These are phyloP conservation scores for Pseudohalonectria lignicola DNA, from an alignment of 2,329 filamentous ascomycete genomes.

Conservation along the genomic window DNA sequence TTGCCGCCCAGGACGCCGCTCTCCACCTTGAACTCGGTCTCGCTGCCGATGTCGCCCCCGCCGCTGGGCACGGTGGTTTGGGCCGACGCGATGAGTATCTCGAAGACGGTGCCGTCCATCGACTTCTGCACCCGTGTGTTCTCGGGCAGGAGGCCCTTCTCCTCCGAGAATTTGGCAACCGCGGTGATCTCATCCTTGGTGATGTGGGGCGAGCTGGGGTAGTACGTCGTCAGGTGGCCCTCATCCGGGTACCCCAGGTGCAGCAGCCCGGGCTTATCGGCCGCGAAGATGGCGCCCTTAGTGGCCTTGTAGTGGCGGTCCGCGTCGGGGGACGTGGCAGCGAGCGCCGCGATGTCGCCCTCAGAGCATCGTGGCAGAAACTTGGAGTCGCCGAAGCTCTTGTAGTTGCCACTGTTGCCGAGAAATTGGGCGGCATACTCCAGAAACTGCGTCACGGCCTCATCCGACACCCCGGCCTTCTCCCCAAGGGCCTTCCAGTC, in stretches of 20 bases:
- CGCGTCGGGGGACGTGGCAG: slow-evolving; percentile 48
- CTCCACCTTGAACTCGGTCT: slow-evolving; percentile 47
- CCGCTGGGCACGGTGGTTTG: slow-evolving; percentile 44
- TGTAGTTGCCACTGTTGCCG: slow-evolving; percentile 76
- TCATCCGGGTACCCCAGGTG: slow-evolving; percentile 66
- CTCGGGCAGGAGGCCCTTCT: slow-evolving; percentile 57
- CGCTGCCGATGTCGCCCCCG: slow-evolving; percentile 54
- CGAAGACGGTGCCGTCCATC: slow-evolving; percentile 40
- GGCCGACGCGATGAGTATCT: slow-evolving; percentile 65
- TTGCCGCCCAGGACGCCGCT: slow-evolving; percentile 53
- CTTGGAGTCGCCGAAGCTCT: slow-evolving; percentile 77
- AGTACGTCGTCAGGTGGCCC: slow-evolving; percentile 73
- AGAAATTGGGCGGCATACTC: slow-evolving; percentile 72
- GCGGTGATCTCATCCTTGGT: slow-evolving; percentile 64
- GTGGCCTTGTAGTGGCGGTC: slow-evolving; percentile 56
- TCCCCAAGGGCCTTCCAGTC: slow-evolving; percentile 59
- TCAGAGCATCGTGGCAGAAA: slow-evolving; percentile 64
- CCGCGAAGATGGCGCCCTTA: slow-evolving; percentile 61
- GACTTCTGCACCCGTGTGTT: slow-evolving; percentile 68
- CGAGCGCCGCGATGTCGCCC: slow-evolving; percentile 53
- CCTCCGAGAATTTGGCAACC: slow-evolving; percentile 62
- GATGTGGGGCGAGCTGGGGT: slow-evolving; percentile 64
- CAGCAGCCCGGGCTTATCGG: slow-evolving; percentile 51
- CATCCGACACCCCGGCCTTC: slow-evolving; percentile 52
- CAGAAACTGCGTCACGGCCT: slow-evolving; percentile 57